Evolutionary conservation across 768 basidiomycete genomes (phyloP).

Genomic region (Tylopilus balloui): DNA sequence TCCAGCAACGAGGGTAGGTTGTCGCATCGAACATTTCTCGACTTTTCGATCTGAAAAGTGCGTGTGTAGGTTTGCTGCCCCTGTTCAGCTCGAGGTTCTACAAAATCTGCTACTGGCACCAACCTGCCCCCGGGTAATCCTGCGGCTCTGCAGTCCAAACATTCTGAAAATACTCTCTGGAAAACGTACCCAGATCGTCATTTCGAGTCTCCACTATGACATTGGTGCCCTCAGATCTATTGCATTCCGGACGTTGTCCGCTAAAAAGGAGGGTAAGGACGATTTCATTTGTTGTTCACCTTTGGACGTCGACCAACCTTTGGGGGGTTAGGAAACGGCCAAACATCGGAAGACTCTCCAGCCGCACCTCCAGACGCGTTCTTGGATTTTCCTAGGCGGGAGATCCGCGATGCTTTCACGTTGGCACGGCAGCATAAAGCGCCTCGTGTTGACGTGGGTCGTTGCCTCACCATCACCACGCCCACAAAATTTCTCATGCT

Average conservation of each 20-base stretch:
- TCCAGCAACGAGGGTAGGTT: conserved; percentile 51
- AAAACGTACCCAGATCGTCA: conserved; percentile 34
- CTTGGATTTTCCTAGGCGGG: conserved; percentile 52
- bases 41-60: background rate
- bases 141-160: conserved; percentile 55
- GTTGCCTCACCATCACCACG: conserved; percentile 54
- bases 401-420: conserved; percentile 53
- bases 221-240: conserved; percentile 37
- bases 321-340: conserved; percentile 13
- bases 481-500: conserved; percentile 59
- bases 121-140: conserved; percentile 62
- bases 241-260: conserved; percentile 37
- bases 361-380: conserved; percentile 33
- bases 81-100: conserved; percentile 57
- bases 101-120: conserved; percentile 61
- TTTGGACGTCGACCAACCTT: background rate
- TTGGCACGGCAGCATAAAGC: conserved; percentile 59
- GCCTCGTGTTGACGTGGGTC: conserved; percentile 60
- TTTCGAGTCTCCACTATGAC: conserved; percentile 32
- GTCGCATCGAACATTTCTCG: background rate
- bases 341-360: conserved; percentile 17
- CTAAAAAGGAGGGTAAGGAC: conserved; percentile 36
- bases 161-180: conserved; percentile 45
- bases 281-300: background rate
- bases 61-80: conserved; percentile 40